Base-by-base conservation (phyloP, 2,329 filamentous ascomycete species). In the Neospermospora avenae region DNA sequence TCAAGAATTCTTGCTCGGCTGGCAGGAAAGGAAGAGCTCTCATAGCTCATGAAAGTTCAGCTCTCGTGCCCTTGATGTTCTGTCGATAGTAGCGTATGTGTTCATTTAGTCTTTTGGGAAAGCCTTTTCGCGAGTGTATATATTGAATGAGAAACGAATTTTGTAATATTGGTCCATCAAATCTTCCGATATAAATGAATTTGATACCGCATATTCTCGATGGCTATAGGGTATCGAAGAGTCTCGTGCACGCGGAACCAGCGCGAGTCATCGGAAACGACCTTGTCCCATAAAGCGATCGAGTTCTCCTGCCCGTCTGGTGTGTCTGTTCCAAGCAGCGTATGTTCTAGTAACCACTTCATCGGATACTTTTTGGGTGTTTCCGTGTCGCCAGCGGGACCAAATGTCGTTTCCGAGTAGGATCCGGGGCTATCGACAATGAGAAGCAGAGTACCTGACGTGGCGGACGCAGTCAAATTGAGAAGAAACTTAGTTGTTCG, bases 121-220 rank as follows among this genome's bases (percentile, higher is more conserved):
- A 44, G 31, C 51, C 25, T 51, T 46, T 51, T 59, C 18, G 59
- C 39, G 46, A 59, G 22, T 56, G 62, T 61, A 61, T 61, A 61
- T 58, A 46, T 58, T 57, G 62, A 65, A 52, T 69, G 60, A 69
- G 61, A 67, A 67, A 67, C 56, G 69, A 65, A 61, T 63, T 60
- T 46, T 37, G 55, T 44, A 46, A 20, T 39, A 22, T 48, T 25
- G 10, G 42, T 42, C n/a, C 34, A 42, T 69, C 60, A 70, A 45
- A 77, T 52, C 63, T 77, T 75, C 58, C 76, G 74, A 71, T 96
- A 98, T 16, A 97, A 72, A 77, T 97, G 92, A 68, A 96, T 80
- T 75, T 98, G 93, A 74, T 93, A 96, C 49, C 93, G 85, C 93
- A 97, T 96, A 72, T 97, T 91, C 77, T 98, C 93, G 71, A 98